Evolutionary conservation across 768 basidiomycete genomes (phyloP), one percentile per base, ranked within the genome.

Genomic region (Tephrocybe sp.): DNA sequence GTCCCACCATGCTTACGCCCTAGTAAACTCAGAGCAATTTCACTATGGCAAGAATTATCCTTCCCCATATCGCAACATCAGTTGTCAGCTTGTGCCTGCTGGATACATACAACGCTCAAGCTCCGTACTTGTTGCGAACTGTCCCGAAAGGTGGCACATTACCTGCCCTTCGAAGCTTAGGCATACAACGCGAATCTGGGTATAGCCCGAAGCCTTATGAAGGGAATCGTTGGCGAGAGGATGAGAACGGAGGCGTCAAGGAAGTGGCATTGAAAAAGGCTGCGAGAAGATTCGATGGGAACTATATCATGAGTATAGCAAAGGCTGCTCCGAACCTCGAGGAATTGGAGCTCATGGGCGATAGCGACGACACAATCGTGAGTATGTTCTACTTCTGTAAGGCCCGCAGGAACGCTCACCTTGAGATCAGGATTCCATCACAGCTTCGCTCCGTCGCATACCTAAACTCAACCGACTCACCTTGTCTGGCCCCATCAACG

Each of bases 311-410:
- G 22, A 45, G 34, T 39, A 22, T 51, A 5, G 25, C 44, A 9
- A 45, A 51, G 18, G 50, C 50, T 31, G 49, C 35, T 15, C 49
- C 43, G 9, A 51, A 44, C 35, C 42, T 51, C 26, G 49, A 44
- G 19, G 49, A 44, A 38, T 37, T 51, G 25, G 49, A 51, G 36
- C 51, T 52, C 36, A 46, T 52, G 28, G 51, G 51, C 18, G 30
- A 52, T 36, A 52, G 51, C 19, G 39, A 42, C 13, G 51, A 45
- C 19, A 42, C 32, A 5, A 41, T 52, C n/a, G 51, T 52, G 31
- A 28, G 44, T 41, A 13, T 24, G 15, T 32, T 32, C 18, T 26
- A 13, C n/a, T 24, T 45, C 19, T 18, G 24, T 28, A 22, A 32
- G 32, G 6, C 5, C 15, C 4, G 32, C 16, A 18, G 24, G 9